Base-by-base conservation (phyloP, 1,284 basidiomycete species). In the Microbotryum silenes-acaulis region DNA sequence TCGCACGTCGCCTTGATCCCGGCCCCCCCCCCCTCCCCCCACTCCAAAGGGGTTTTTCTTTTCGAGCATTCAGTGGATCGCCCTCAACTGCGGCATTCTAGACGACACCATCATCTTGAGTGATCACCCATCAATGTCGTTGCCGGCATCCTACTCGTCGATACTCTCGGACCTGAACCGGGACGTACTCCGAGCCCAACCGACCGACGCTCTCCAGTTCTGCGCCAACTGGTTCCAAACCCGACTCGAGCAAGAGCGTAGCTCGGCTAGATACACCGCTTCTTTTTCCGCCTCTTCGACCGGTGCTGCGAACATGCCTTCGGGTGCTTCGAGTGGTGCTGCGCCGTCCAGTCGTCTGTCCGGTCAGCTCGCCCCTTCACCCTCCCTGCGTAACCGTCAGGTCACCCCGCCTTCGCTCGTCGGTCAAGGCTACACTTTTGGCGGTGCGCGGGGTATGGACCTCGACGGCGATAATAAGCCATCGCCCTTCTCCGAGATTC, bases 171-270 rank as follows among this genome's bases (percentile, higher is more conserved):
- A 97, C 72, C 82, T 97, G 65, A 88, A 89, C 69, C 85, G 89
- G 72, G 93, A 96, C 76, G 84, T 84, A 54, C 80, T 88, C 47
- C 84, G 88, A 66, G 87, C 85, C 20, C 87, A 91, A 72, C 93
- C 92, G 21, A 83, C 83, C 70, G 93, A 97, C 74, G 83, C 87
- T 5, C 84, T 96, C 56, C 93, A 97, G 76, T 97, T 90, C 79
- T 94, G 90, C 73, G 86, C 92, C 56, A 91, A 86, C 74, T 97
- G 93, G 93, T 97, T 97, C 79, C 88, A 93, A 73, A 80, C 81
- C 62, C 83, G 89, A 62, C 79, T 93, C 61, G 87, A 91, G 74
- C 85, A 92, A 73, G 87, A 93, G 73, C 81, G 87, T 62, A 80
- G 77, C 51, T 58, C 48, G 47, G 21, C 37, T 42, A 42, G 37